Evolutionary conservation across 495 filamentous ascomycete genomes (phyloP).

Genomic region (Daldinia vernicosa): DNA sequence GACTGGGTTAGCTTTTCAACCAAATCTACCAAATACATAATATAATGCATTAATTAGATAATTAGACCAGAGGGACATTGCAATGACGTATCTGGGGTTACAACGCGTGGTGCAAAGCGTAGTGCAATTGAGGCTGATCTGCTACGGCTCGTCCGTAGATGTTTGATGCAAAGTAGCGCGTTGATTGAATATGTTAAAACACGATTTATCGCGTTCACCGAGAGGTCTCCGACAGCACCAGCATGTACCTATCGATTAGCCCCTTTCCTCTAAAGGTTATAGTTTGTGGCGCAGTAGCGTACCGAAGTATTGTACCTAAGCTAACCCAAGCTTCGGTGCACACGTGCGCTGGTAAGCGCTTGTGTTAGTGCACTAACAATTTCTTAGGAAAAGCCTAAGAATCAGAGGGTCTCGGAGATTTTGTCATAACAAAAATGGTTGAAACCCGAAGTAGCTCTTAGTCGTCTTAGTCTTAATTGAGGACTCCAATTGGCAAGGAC

Average conservation of each 20-base stretch:
- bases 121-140: constrained; percentile 22
- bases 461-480: constrained; percentile 36
- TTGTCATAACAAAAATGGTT: constrained; percentile 24
- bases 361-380: constrained; percentile 34
- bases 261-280: constrained; percentile 25
- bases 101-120: constrained; percentile 4
- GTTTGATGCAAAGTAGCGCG: constrained; percentile 14
- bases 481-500: constrained; percentile 35
- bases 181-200: constrained; percentile 30
- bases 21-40: neutral
- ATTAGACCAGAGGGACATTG: neutral
- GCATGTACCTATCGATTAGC: constrained; percentile 21
- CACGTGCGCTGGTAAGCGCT: neutral
- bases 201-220: constrained; percentile 40
- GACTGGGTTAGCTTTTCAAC: neutral
- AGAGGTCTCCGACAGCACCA: constrained; percentile 38
- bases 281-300: constrained; percentile 37
- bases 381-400: neutral
- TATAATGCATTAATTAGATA: too few relatives aligned
- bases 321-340: neutral
- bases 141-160: constrained; percentile 26
- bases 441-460: constrained; percentile 1
- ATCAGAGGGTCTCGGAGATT: constrained; percentile 5
- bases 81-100: constrained; percentile 20
- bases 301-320: neutral